Conservation (phyloP, 2,329 filamentous ascomycete species). For the Thielaviopsis punctulata region DNA sequence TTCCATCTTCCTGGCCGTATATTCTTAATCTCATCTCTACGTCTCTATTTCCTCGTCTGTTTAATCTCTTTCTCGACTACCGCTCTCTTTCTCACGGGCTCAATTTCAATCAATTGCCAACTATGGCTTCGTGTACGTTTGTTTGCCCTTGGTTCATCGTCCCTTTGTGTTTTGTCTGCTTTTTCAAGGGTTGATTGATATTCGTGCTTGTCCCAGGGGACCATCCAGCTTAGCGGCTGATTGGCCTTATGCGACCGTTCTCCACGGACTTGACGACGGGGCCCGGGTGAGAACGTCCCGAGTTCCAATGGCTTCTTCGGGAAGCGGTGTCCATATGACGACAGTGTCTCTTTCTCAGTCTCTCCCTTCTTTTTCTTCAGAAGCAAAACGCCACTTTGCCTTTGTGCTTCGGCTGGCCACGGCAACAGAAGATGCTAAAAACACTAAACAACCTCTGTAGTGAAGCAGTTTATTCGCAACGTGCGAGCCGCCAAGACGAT, state of each 20-base stretch:
- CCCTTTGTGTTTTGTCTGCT: not conserved
- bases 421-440: not conserved
- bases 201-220: too few species aligned
- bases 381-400: not conserved
- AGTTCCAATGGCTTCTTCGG: too few species aligned
- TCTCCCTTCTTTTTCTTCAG: too few species aligned
- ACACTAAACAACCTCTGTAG: conserved; percentile 30
- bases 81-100: not conserved
- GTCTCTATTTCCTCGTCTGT: not conserved
- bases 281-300: too few species aligned
- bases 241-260: not conserved
- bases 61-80: not conserved
- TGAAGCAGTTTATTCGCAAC: conserved; percentile 99
- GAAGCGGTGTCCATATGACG: too few species aligned
- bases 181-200: not conserved
- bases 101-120: not conserved
- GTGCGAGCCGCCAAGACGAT: conserved; percentile 97
- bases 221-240: not conserved
- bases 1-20: too few species aligned
- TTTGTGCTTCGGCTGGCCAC: not conserved
- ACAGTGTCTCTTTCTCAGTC: too few species aligned
- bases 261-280: not conserved
- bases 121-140: conserved; percentile 12
- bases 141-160: not conserved
- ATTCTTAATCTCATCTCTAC: too few species aligned